Evolutionary conservation across 2,329 filamentous ascomycete species (phyloP).

Genomic region (Penicillium freii): DNA sequence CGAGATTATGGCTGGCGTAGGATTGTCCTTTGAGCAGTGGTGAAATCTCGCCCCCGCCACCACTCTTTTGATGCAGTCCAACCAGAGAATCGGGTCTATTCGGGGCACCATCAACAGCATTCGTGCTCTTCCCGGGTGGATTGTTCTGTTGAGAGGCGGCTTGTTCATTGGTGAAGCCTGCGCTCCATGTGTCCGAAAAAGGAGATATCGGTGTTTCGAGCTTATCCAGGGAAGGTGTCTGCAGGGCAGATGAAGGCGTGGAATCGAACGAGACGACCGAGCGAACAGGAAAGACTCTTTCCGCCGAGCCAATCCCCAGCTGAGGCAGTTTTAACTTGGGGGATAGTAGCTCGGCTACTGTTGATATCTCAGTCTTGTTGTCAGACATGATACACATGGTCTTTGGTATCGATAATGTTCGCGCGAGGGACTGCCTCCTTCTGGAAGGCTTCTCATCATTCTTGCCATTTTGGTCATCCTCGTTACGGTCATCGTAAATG

Average conservation of each 20-base stretch:
- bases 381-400: conserved; percentile 24
- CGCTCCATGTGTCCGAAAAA: conserved; percentile 14
- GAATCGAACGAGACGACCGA: conserved; percentile 72
- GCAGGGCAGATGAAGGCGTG: conserved; percentile 23
- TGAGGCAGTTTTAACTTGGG: conserved; percentile 25
- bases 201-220: conserved; percentile 20
- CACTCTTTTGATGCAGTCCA: conserved; percentile 8
- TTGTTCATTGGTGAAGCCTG: conserved; percentile 2
- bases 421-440: conserved; percentile 8
- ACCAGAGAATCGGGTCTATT: conserved; percentile 3
- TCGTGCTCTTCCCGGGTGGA: neutral
- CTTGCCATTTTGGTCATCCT: neutral
- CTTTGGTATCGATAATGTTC: conserved; percentile 18
- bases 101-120: neutral
- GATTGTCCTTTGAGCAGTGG: neutral
- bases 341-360: conserved; percentile 14
- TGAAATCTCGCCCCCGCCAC: neutral
- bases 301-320: conserved; percentile 37
- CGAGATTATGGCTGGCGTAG: neutral
- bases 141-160: neutral
- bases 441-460: conserved; percentile 8
- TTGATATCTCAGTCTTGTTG: conserved; percentile 17
- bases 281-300: conserved; percentile 77
- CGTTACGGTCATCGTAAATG: conserved; percentile 10
- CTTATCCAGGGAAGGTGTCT: conserved; percentile 27